Evolutionary conservation across 2,329 filamentous ascomycete genomes (phyloP).

Genomic region (Simplicillium sp.): DNA sequence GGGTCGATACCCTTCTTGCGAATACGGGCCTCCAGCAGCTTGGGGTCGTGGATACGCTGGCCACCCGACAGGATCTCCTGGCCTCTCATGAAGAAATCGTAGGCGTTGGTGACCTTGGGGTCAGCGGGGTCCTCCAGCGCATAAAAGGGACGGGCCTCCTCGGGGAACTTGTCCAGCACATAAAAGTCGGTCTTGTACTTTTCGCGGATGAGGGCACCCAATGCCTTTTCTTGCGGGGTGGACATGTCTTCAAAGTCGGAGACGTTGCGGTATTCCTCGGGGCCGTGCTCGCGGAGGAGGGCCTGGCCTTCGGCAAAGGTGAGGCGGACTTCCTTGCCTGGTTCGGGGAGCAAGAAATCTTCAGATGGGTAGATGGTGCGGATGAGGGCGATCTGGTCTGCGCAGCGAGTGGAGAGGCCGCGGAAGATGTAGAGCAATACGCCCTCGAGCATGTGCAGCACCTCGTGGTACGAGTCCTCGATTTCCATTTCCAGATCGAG

Average conservation of each 20-base stretch:
- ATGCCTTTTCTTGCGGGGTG: conserved; percentile 78
- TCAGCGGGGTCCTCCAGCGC: conserved; percentile 69
- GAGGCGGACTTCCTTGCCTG: conserved; percentile 66
- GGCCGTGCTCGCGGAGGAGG: conserved; percentile 67
- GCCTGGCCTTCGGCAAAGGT: conserved; percentile 71
- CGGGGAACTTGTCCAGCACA: conserved; percentile 92
- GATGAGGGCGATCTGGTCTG: conserved; percentile 63
- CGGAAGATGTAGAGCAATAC: conserved; percentile 74
- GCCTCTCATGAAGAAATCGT: conserved; percentile 83
- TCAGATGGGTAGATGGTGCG: conserved; percentile 69
- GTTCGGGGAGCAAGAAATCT: conserved; percentile 63
- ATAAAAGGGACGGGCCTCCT: conserved; percentile 83
- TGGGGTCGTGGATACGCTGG: conserved; percentile 79
- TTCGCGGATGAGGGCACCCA: conserved; percentile 74
- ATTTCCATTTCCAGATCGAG: conserved; percentile 90
- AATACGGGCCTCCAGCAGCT: conserved; percentile 69
- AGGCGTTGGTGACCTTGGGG: conserved; percentile 55
- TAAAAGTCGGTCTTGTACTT: conserved; percentile 97
- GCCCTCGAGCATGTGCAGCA: conserved; percentile 60
- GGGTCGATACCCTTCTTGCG: conserved; percentile 74
- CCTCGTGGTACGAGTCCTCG: conserved; percentile 67
- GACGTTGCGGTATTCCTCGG: conserved; percentile 56
- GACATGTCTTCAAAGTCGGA: conserved; percentile 69
- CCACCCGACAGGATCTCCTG: conserved; percentile 91
- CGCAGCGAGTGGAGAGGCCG: conserved; percentile 54